Evolutionary conservation across 2,329 filamentous ascomycete species (phyloP), one percentile per base, ranked within the genome.

Genomic region (Epichloe festucae): DNA sequence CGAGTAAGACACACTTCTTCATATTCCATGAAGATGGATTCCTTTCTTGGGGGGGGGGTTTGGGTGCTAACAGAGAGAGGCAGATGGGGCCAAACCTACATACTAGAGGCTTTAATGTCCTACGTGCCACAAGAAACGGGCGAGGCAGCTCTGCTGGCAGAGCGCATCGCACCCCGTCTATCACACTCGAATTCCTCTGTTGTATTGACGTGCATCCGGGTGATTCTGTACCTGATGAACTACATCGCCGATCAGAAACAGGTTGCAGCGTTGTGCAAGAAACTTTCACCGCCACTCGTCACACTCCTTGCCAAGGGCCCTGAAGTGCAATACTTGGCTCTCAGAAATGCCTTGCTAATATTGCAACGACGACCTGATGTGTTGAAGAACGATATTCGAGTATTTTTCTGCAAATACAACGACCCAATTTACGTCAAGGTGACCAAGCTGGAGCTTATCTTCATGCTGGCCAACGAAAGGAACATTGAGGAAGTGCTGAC

Each of bases 321-420:
- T 0, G 93, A 98, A 66, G 93, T 98, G n/a, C 93, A 98, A 66
- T 98, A 98, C 64, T 77, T 98, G 6, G 93, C 93, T 0, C 77
- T 98, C 17, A 79, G 93, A 56, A 98, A 98, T 64, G 93, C 93
- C 0, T 77, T 98, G 2, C 75, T 98, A 14, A 98, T 98, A 59
- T 73, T 98, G 49, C 93, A 98, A 67, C 79, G 91, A 60, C 79
- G 91, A 52, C 93, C 93, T 0, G 93, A 97, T 62, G 91, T 98
- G 8, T 70, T 98, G 50, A 82, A 89, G 56, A 97, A 96, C 68
- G 93, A 98, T 67, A 97, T 98, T 56, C 82, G 93, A 46, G 93
- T 98, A 35, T 98, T 98, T 72, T 98, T 98, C 71, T 98, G 93
- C 81, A 98, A 98, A 75, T 98, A 98, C 71, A 98, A 98, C 67